A percentile compares a stretch with the other conserved stretches of the same genome.
Evolutionary conservation across 1,284 basidiomycete genomes (phyloP).

Genomic region (Austroboletus novae-zelandiae): DNA sequence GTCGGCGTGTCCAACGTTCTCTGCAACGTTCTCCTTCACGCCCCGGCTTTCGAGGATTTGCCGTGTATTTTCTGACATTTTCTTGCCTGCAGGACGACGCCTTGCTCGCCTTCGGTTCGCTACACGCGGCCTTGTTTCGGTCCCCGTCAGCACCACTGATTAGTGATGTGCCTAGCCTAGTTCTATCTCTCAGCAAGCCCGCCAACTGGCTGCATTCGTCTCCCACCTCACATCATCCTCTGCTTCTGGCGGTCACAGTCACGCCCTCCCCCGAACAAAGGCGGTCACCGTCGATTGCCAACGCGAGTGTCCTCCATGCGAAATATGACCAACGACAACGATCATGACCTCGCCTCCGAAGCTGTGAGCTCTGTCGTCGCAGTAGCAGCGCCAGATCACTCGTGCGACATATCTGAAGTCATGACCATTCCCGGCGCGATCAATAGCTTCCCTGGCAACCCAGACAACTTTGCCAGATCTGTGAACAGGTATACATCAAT

Average conservation of each 20-base stretch:
- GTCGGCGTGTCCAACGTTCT: neutral
- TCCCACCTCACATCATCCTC: no score
- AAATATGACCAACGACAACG: neutral
- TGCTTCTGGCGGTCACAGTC: neutral
- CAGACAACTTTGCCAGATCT: neutral
- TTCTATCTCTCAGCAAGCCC: no score
- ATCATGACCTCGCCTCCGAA: neutral
- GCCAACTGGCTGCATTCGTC: no score
- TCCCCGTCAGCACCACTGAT: constrained; percentile 11
- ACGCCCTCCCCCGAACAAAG: no score
- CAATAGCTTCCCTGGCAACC: neutral
- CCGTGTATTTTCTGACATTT: no score
- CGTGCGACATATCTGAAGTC: constrained; percentile 9
- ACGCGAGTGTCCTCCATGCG: constrained; percentile 1
- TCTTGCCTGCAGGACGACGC: no score
- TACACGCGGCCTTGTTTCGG: neutral
- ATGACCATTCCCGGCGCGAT: neutral
- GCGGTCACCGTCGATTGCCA: no score
- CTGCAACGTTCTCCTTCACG: neutral
- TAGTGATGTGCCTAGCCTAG: no score
- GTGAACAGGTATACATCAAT: constrained; percentile 15
- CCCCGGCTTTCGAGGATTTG: no score
- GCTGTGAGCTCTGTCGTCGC: neutral
- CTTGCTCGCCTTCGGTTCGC: neutral
- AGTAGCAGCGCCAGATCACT: neutral